Evolutionary conservation across 2,329 filamentous ascomycete species (phyloP), one percentile per base, ranked within the genome.

Genomic region (Camptophora hylomeconis): DNA sequence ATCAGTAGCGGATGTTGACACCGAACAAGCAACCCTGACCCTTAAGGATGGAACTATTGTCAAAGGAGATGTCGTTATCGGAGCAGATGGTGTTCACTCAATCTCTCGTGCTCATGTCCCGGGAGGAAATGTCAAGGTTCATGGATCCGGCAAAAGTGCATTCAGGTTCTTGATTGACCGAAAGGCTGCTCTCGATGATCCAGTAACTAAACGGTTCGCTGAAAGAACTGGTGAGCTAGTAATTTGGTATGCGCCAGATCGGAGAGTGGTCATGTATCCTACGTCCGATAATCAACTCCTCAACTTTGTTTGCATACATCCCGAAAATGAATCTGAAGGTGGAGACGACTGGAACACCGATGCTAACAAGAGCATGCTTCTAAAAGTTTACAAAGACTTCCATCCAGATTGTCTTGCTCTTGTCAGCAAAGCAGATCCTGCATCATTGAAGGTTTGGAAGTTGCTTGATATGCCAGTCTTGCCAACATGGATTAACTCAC

Each of bases 391-490:
- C 24, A 15, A 29, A 20, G 24, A 28, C 12, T 38, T 41, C 17
- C 17, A 36, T 20, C 24, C 24, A 6, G 26, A 20, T 17, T 28
- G 25, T 7, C 3, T 19, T 4, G 31, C 27, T 2, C 15, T 41
- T 13, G 9, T 38, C 5, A 17, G n/a, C 14, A 36, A 36, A 15
- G 35, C 33, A 4, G 24, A 36, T n/a, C 48, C 56, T 0, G 44
- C 53, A 0, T 54, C 53, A 1, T 42, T 74, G 12, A 71, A 66
- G 31, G 52, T 71, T 1, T 77, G 70, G 71, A 63, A 60, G 13
- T 48, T 77, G 2, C 46, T 74, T 3, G 75, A 80, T 38, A 75
- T 77, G 67, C 61, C 68, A 3, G 51, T 59, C 1, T 48, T 80
- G 10, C 60, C 64, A 0, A 58, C 51, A 0, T 80, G 70, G 65